phyloP scores from a whole-genome alignment of 225 moss, liverwort and hornwort species.

The Sphagnum tenellum region DNA sequence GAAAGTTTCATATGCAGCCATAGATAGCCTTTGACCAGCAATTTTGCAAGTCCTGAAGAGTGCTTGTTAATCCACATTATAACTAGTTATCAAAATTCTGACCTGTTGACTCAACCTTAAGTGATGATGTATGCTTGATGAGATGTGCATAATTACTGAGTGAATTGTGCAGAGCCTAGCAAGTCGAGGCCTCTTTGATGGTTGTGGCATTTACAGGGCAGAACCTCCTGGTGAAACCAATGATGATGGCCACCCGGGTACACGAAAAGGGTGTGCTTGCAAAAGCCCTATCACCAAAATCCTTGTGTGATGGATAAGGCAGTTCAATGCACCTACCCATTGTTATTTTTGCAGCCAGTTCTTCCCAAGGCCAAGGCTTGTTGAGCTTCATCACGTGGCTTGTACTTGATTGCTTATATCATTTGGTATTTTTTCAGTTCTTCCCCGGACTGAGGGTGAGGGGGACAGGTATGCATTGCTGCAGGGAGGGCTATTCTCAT shows the following conservation, averaged over 20 bases:
- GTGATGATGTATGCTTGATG: neutral
- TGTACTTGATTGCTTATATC: too few relatives aligned
- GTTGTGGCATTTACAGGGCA: slow-evolving; percentile 69
- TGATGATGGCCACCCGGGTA: slow-evolving; percentile 37
- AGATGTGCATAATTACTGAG: neutral
- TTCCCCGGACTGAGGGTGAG: too few relatives aligned
- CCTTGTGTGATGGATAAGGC: too few relatives aligned
- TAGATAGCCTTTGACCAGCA: too few relatives aligned
- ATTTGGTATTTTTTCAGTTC: neutral
- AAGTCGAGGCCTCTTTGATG: slow-evolving; percentile 50
- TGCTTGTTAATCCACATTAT: too few relatives aligned
- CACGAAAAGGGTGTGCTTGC: slow-evolving; percentile 46
- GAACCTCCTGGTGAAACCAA: slow-evolving; percentile 64
- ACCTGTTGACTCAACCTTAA: neutral
- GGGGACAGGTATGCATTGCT: slow-evolving; percentile 65
- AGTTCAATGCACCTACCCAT: too few relatives aligned
- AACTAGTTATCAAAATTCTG: slow-evolving; percentile 9
- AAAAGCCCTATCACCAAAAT: neutral
- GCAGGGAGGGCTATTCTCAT: slow-evolving; percentile 74
- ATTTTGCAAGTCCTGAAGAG: too few relatives aligned
- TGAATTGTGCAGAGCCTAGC: slow-evolving; percentile 47
- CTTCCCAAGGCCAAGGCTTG: too few relatives aligned
- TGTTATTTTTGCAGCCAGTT: too few relatives aligned
- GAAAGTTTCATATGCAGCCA: too few relatives aligned
- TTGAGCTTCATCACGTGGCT: too few relatives aligned